Evolutionary conservation across 2,329 filamentous ascomycete genomes (phyloP).

Genomic region (Botryotinia calthae): DNA sequence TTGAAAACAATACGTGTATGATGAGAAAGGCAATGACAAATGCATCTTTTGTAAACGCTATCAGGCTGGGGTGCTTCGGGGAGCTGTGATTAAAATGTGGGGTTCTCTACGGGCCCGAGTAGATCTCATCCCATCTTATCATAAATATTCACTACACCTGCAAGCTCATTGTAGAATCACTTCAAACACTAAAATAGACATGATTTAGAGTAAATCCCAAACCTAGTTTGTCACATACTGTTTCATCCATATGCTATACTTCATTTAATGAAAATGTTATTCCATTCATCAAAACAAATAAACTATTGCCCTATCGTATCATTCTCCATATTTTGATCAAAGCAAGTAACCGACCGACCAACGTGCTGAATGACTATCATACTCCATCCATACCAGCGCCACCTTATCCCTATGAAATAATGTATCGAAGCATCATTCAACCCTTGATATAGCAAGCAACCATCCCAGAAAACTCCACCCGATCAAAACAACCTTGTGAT

Average conservation of each 20-base stretch:
- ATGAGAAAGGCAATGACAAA: neutral
- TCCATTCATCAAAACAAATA: neutral
- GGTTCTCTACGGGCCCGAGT: neutral
- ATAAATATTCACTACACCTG: neutral
- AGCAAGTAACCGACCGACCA: neutral
- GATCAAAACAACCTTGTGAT: neutral
- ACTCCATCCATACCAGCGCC: constrained; percentile 2
- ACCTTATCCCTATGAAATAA: neutral
- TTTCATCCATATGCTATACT: neutral
- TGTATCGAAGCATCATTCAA: neutral
- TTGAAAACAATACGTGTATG: neutral
- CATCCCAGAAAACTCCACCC: constrained; percentile 2
- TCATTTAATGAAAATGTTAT: neutral
- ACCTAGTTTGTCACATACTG: neutral
- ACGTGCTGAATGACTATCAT: neutral
- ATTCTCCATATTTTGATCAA: neutral
- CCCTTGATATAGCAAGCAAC: constrained; percentile 2
- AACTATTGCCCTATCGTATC: neutral
- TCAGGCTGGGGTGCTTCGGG: neutral
- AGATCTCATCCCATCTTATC: neutral
- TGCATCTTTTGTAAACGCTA: neutral
- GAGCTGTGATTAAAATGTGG: neutral
- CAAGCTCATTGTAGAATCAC: neutral
- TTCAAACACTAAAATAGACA: no score
- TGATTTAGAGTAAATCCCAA: neutral